phyloP scores from a whole-genome alignment of 352 stramenopile genomes.

The Pythium rishiriense region DNA sequence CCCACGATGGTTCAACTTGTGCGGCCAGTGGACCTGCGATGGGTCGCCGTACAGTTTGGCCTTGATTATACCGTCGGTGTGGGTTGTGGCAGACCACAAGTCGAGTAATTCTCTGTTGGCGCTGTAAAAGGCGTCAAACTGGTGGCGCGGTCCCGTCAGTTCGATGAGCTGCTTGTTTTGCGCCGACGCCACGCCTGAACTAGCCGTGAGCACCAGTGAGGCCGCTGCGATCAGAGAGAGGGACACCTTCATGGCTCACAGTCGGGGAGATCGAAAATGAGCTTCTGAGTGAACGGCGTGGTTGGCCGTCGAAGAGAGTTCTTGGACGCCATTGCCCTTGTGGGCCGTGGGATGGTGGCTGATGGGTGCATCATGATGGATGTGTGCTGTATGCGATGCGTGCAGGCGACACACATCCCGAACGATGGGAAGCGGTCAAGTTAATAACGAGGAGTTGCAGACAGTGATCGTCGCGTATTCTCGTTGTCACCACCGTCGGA shows the following conservation, averaged over 20 bases:
- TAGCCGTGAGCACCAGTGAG: background rate
- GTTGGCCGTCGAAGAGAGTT: background rate
- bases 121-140: slow-evolving; percentile 17
- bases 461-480: background rate
- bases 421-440: too few species aligned
- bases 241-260: background rate
- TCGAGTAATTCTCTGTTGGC: slow-evolving; percentile 13
- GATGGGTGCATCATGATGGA: too few species aligned
- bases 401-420: too few species aligned
- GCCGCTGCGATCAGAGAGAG: background rate
- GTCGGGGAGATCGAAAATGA: background rate
- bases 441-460: too few species aligned
- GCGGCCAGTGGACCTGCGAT: slow-evolving; percentile 1
- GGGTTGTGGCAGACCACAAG: slow-evolving; percentile 12
- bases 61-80: slow-evolving; percentile 17
- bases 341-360: too few species aligned
- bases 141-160: background rate
- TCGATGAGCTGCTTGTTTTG: slow-evolving; percentile 5
- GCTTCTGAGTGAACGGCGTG: background rate
- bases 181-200: background rate
- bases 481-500: background rate
- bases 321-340: too few species aligned
- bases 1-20: background rate
- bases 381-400: too few species aligned
- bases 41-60: slow-evolving; percentile 5